A percentile compares a stretch with the other conserved stretches of the same genome.
Evolutionary conservation across 2,329 filamentous ascomycete species (phyloP).

Genomic region (Pseudovirgaria hyperparasitica): DNA sequence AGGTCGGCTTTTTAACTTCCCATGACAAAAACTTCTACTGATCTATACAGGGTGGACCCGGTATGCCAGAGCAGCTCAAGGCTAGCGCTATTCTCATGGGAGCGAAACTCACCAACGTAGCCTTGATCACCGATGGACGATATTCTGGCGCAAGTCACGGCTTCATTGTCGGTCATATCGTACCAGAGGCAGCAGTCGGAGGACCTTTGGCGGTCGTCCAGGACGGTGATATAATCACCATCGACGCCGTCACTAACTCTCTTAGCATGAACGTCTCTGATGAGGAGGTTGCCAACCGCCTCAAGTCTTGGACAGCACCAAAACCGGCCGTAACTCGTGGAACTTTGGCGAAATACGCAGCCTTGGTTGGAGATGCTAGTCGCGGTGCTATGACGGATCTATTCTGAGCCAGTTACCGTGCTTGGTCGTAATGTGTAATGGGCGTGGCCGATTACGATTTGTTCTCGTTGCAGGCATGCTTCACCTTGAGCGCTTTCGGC

Average conservation of each 20-base stretch:
- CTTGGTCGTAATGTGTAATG: too few relatives aligned
- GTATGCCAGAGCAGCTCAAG: constrained; percentile 91
- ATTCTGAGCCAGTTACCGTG: constrained; percentile 40
- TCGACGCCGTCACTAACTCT: constrained; percentile 67
- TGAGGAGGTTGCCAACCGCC: constrained; percentile 54
- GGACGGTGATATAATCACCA: constrained; percentile 73
- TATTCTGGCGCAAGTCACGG: constrained; percentile 84
- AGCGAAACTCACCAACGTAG: constrained; percentile 73
- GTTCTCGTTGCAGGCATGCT: too few relatives aligned
- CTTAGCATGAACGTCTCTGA: constrained; percentile 60
- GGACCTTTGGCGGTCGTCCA: constrained; percentile 75
- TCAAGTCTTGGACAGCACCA: constrained; percentile 58
- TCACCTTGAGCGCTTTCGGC: too few relatives aligned
- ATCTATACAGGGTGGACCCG: too few relatives aligned
- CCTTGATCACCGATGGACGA: constrained; percentile 81
- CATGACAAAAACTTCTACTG: too few relatives aligned
- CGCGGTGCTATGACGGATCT: constrained; percentile 83
- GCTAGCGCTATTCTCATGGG: constrained; percentile 88
- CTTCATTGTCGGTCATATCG: constrained; percentile 88
- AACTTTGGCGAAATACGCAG: constrained; percentile 79
- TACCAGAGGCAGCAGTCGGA: constrained; percentile 78
- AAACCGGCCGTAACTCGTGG: constrained; percentile 64
- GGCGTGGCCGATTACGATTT: too few relatives aligned
- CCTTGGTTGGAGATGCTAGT: constrained; percentile 79
- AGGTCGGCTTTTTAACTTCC: too few relatives aligned